Conservation (phyloP, 176 grass and related monocot genomes). For the Saccharum spontaneum region DNA sequence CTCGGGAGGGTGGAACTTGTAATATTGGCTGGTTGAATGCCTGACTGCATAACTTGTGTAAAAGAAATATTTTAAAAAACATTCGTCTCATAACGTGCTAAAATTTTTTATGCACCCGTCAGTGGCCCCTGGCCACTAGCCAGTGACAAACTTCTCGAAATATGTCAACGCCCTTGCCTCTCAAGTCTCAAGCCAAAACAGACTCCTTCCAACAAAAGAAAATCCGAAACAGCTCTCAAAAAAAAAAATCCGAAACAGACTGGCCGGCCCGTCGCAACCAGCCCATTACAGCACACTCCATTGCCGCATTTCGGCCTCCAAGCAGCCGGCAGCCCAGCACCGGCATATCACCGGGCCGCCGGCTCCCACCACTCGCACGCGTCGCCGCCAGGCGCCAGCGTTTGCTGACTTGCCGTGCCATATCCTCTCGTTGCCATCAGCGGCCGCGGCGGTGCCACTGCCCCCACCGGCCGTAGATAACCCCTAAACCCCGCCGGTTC, state of each 20-base stretch:
- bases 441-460: slow-evolving; percentile 6
- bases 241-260: neutral
- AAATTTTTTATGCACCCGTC: no score
- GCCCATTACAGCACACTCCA: neutral
- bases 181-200: no score
- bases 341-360: neutral
- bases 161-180: no score
- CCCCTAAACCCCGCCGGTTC: slow-evolving; percentile 31
- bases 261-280: neutral
- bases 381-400: neutral
- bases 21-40: no score
- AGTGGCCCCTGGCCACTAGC: no score
- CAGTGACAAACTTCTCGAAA: no score
- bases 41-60: no score
- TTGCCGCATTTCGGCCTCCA: neutral
- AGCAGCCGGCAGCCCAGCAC: neutral
- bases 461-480: slow-evolving; percentile 18
- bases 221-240: no score
- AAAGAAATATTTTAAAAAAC: no score
- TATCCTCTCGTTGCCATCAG: slow-evolving; percentile 17
- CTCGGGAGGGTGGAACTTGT: no score
- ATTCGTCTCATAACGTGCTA: no score
- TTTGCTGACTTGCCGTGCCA: neutral
- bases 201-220: no score
- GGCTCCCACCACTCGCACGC: neutral